Percentiles rank a stretch among this genome's conserved stretches.
Evolutionary conservation across 23 red algal species (phyloP).

Genomic region (Agarophyton chilense): DNA sequence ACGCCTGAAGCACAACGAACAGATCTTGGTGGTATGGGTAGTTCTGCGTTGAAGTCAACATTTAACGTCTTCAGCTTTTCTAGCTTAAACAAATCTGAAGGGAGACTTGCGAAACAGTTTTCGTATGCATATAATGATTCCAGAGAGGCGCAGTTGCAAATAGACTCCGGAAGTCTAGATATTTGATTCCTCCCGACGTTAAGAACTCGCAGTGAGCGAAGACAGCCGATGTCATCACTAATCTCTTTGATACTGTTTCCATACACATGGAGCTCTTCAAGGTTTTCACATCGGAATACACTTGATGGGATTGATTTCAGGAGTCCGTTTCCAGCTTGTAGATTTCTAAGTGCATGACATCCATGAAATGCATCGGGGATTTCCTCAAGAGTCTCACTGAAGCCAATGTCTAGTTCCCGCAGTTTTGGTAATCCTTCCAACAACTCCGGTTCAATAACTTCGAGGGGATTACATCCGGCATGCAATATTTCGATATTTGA

Average conservation of each 20-base stretch:
- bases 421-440: constrained; percentile 57
- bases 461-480: constrained; percentile 78
- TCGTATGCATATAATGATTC: constrained; percentile 88
- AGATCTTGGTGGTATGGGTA: constrained; percentile 53
- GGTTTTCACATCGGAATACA: constrained; percentile 38
- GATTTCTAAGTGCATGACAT: constrained; percentile 17
- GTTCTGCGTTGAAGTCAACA: constrained; percentile 55
- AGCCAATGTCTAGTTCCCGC: constrained; percentile 70
- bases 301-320: constrained; percentile 52
- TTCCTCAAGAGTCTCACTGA: constrained; percentile 56
- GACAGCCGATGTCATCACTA: constrained; percentile 45
- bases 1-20: constrained; percentile 31
- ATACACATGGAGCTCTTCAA: constrained; percentile 79
- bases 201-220: constrained; percentile 65
- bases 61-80: constrained; percentile 62
- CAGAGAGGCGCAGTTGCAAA: constrained; percentile 59
- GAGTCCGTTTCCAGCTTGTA: constrained; percentile 64
- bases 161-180: constrained; percentile 57
- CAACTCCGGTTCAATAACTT: constrained; percentile 14
- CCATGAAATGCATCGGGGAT: constrained; percentile 61
- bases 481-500: constrained; percentile 47
- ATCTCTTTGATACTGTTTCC: constrained; percentile 74
- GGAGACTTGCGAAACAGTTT: constrained; percentile 80
- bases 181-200: constrained; percentile 94
- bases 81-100: constrained; percentile 32